Base-by-base conservation (phyloP, 2,329 filamentous ascomycete genomes). In the Hymenoscyphus salicellus region DNA sequence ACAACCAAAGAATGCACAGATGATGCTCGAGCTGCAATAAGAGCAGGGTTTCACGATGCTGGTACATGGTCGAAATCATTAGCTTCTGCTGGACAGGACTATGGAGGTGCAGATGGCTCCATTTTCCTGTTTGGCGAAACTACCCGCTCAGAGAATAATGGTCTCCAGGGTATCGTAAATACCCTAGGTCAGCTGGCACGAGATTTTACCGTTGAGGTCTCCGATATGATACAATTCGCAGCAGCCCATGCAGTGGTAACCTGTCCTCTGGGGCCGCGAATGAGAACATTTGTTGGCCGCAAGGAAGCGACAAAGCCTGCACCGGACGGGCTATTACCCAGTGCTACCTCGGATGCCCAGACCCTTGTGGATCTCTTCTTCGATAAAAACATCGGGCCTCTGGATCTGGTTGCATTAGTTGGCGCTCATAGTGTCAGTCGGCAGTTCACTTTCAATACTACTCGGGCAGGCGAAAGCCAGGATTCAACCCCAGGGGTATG, bases 251-350 rank as follows among this genome's bases (percentile, higher is more conserved):
- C 80, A 2, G 81, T 81, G 1, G 78, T 81, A 2, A 77, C 78
- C 2, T 86, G 84, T 62, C 83, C 83, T 0, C 79, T 80, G 16
- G 83, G 83, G 0, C 83, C 83, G 2, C 77, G 78, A 14, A 79
- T 85, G 41, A 73, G 78, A 20, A 79, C 79, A 14, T 81, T 81
- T 65, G 78, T 82, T 7, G 83, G 83, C 38, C 78, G 83, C 58
- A 75, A 72, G 30, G 59, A 85, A 68, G 76, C 78, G 57, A 70
- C 73, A n/a, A 70, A 68, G 6, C 75, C 79, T 3, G 76, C 78
- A 0, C 80, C 80, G 0, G 73, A 76, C 1, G 80, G 79, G 5
- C 76, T 79, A 41, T 77, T 86, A 7, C 82, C 83, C 0, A 70
- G 75, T 38, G 75, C 77, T 8, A 61, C 41, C 4, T 38, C 41